Evolutionary conservation across 2,329 filamentous ascomycete genomes (phyloP), one percentile per base, ranked within the genome.

Genomic region (Xylaria arbuscula): DNA sequence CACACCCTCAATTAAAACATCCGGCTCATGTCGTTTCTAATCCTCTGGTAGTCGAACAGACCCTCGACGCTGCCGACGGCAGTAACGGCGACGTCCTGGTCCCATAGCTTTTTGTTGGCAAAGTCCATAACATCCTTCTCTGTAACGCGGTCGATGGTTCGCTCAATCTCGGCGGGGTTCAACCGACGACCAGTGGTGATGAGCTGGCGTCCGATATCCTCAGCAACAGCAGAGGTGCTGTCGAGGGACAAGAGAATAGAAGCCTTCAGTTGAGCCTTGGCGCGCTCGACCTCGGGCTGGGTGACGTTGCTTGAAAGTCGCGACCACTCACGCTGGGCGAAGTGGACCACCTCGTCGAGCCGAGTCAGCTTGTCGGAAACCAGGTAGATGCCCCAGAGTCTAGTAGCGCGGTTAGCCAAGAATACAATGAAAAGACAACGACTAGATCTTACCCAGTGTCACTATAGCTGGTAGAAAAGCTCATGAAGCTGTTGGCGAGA

Each of bases 401-500:
- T 97, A 77, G 32, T 97, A 77, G 32, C 66, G 32, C 63, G 5
- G 32, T 75, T 73, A 76, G 68, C 5, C 50, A 36, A 36, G 68
- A n/a, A 48, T 28, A 58, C 24, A 15, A 42, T 15, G 17, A 34
- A 55, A 55, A 51, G 32, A 10, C 28, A 10, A 57, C 48, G 28
- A 13, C 22, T 6, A 22, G 51, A 60, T 81, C 90, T 83, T 89
- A 97, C 94, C 94, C 96, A 81, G 96, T 99, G 83, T 99, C 96
- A 80, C 94, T 98, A 86, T 99, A 99, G 88, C 93, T 97, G 75
- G 96, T 99, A 74, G 94, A 98, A 87, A 99, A 99, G 87, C 93
- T 97, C 97, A 99, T 99, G 89, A 98, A 99, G 89, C 94, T 98
- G 87, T 97, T 99, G 83, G 96, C 96, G 71, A 99, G 89, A 82